Evolutionary conservation across 1,284 basidiomycete genomes (phyloP).

Genomic region (Ganoderma lingzhi): DNA sequence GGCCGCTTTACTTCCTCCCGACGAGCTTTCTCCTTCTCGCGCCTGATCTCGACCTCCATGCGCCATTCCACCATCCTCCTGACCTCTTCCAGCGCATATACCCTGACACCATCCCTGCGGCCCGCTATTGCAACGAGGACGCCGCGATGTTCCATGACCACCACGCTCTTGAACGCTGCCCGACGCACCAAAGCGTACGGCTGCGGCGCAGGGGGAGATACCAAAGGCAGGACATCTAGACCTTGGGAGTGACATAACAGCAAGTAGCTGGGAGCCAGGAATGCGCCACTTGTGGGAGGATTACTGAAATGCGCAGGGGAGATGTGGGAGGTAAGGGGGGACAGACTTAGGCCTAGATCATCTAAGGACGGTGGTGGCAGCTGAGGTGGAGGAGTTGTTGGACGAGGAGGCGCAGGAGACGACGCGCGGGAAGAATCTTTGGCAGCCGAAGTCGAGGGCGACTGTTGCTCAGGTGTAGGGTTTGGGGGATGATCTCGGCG

Average conservation of each 20-base stretch:
- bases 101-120: constrained; percentile 80
- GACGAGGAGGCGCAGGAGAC: constrained; percentile 58
- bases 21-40: constrained; percentile 72
- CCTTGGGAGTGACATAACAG: constrained; percentile 84
- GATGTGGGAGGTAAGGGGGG: constrained; percentile 69
- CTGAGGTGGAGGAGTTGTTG: constrained; percentile 72
- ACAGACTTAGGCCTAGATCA: constrained; percentile 79
- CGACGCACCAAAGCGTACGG: constrained; percentile 82
- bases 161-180: constrained; percentile 83
- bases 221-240: constrained; percentile 78
- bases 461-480: constrained; percentile 36
- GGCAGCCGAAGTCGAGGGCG: constrained; percentile 35
- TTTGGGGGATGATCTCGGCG: constrained; percentile 60
- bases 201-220: constrained; percentile 73
- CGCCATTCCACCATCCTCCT: constrained; percentile 86
- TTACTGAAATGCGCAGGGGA: constrained; percentile 79
- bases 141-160: constrained; percentile 88
- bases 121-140: constrained; percentile 87
- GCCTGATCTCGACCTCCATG: constrained; percentile 77
- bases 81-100: constrained; percentile 85
- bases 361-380: constrained; percentile 72
- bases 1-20: constrained; percentile 70
- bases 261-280: constrained; percentile 81
- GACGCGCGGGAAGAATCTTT: constrained; percentile 53
- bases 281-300: constrained; percentile 78